Evolutionary conservation across 345 rosid species (phyloP), one percentile per base, ranked within the genome.

Genomic region (Citrus sp.): DNA sequence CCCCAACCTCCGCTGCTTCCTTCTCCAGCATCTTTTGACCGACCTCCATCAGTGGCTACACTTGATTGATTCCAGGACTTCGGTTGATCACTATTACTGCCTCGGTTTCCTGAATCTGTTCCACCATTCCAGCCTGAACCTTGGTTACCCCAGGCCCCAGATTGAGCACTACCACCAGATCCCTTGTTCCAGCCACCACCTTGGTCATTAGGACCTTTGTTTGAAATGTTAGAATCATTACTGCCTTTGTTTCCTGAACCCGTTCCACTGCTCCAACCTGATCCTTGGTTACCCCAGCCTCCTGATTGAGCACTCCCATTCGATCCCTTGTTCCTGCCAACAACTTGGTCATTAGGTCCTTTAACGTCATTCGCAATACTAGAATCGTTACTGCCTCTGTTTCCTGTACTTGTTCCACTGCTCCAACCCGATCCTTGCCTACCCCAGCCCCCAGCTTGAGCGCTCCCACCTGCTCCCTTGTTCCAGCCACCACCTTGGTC

Each of bases 41-140:
- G n/a, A 51, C 7, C 74, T 69, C 80, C 80, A 19, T 54, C 22
- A 54, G 58, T 54, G 22, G 66, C 72, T 55, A 73, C 60, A 35
- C 63, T 65, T 60, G 87, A 67, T 56, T 65, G 78, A 78, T 81
- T 79, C 82, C 81, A 78, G 16, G 74, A n/a, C 28, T 65, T 74
- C 6, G 73, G 65, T 64, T 78, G 75, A 61, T 70, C 73, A 55
- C 60, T 71, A 49, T 40, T 27, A 8, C 63, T 19, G 25, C n/a
- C 82, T 21, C 46, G 67, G 28, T 75, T 75, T 35, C 70, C 75
- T 10, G 72, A 63, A 59, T 77, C 80, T 21, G 69, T 64, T 14
- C 72, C 76, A 38, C 72, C 38, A n/a, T 72, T 75, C 80, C 82
- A 69, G 67, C 79, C 76, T 24, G 56, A 59, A 9, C 74, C 76